Evolutionary conservation across 805 yeast species (phyloP), one percentile per base, ranked within the genome.

Genomic region (Ogataea siamensis): DNA sequence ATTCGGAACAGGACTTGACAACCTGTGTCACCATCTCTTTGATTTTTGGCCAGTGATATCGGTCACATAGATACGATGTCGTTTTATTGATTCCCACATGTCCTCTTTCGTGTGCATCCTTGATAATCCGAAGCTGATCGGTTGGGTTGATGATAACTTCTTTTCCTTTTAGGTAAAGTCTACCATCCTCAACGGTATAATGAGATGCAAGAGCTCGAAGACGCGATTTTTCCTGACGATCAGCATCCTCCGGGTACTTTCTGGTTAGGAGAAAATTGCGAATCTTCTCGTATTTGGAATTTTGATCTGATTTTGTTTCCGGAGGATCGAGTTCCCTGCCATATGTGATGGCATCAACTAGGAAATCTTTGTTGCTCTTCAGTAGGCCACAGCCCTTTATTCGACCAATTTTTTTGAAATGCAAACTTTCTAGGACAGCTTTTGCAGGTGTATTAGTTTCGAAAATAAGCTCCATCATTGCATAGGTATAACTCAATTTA

Each of bases 61-160:
- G 74, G 45, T 84, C 93, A 1, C 89, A 76, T 12, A 93, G 76
- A 12, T 74, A 64, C 0, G 91, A 66, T 0, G 96, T 88, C 2
- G 95, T 81, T 54, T 82, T 86, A 63, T 91, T 91, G 46, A 91
- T 87, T 8, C 98, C 98, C 9, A 81, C 81, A 57, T 91, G 99
- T 30, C 72, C 75, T 26, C 49, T 34, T 46, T 71, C 56, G 57
- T 91, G 99, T 14, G 78, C 64, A 29, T 80, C 83, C 7, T 77
- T 71, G 22, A 89, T 86, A 20, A 91, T 79, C 46, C 78, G 80
- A 31, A 82, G 56, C 62, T 89, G 98, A 35, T 80, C 74, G 2
- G 70, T 75, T 0, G 86, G 83, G 45, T 84, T 89, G 21, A 82
- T 68, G 1, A 91, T 73, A n/a, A 91, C 96, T 57, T 87, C 95